Conservation (phyloP, 139 green algal genomes). For the Coccomyxa sp. region DNA sequence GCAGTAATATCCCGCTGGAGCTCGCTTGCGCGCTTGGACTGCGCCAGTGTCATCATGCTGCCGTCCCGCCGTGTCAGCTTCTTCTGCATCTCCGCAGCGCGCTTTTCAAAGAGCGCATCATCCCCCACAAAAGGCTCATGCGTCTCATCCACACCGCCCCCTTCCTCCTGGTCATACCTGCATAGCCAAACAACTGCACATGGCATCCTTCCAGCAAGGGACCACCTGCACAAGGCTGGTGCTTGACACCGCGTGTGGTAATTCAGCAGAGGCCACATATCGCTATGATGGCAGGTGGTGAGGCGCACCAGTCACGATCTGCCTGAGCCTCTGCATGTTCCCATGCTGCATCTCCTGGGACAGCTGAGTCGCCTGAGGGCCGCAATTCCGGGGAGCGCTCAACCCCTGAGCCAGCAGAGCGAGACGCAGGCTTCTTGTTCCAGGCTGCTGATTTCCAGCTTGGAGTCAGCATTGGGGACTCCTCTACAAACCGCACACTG, state of each 20-base stretch:
- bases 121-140: conserved; percentile 61
- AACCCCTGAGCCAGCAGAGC: conserved; percentile 15
- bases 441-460: conserved; percentile 61
- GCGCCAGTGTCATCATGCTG: conserved; percentile 79
- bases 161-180: conserved; percentile 78
- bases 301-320: conserved; percentile 14
- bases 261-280: not conserved
- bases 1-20: conserved; percentile 82
- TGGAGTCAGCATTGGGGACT: conserved; percentile 57
- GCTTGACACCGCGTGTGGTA: not conserved
- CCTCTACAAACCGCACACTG: conserved; percentile 60
- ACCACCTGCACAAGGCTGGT: not conserved
- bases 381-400: conserved; percentile 55
- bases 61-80: conserved; percentile 76
- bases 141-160: conserved; percentile 47
- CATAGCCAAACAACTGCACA: not conserved
- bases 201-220: not conserved
- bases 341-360: conserved; percentile 44
- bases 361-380: conserved; percentile 8
- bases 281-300: no score
- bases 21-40: conserved; percentile 79
- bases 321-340: conserved; percentile 57
- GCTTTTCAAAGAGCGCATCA: conserved; percentile 46
- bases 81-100: conserved; percentile 60
- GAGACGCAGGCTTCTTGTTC: conserved; percentile 28